phyloP scores from a whole-genome alignment of 2,329 filamentous ascomycete species.

The Colletotrichum tropicale region DNA sequence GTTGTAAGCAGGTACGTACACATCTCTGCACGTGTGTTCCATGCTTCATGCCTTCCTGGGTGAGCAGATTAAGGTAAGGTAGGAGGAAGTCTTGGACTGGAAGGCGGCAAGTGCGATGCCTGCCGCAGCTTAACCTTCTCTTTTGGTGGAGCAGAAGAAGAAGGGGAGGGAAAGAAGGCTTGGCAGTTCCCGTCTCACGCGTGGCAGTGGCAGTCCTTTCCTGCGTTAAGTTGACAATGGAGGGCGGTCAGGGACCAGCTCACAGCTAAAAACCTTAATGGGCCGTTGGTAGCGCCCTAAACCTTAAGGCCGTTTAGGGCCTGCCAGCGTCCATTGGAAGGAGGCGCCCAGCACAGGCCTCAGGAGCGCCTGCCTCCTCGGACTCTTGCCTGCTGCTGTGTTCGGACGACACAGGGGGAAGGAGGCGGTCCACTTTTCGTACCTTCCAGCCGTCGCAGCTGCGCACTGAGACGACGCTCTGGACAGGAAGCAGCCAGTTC shows the following conservation, averaged over 20 bases:
- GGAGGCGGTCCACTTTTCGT: neutral
- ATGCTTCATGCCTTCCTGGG: neutral
- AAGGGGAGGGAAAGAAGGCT: neutral
- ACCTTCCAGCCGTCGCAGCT: neutral
- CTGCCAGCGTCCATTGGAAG: neutral
- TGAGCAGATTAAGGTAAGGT: neutral
- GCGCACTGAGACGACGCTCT: constrained; percentile 7
- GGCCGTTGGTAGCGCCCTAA: neutral
- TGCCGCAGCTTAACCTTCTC: neutral
- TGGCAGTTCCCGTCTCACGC: neutral
- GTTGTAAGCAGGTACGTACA: neutral
- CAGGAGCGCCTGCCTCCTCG: neutral
- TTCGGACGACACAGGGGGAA: neutral
- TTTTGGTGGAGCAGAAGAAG: neutral
- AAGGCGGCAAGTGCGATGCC: constrained; percentile 2
- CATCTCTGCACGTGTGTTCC: neutral
- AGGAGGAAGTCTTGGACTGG: neutral
- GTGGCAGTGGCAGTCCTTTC: neutral
- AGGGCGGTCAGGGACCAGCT: neutral
- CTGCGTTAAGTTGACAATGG: neutral
- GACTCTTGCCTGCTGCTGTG: neutral
- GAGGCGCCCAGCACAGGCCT: neutral
- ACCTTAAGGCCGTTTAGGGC: constrained; percentile 11
- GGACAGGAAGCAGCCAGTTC: neutral
- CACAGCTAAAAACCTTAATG: constrained; percentile 3